A percentile compares a stretch with the other conserved stretches of the same genome.
phyloP scores from a whole-genome alignment of 2,329 filamentous ascomycete genomes.

The Fusarium secorum region DNA sequence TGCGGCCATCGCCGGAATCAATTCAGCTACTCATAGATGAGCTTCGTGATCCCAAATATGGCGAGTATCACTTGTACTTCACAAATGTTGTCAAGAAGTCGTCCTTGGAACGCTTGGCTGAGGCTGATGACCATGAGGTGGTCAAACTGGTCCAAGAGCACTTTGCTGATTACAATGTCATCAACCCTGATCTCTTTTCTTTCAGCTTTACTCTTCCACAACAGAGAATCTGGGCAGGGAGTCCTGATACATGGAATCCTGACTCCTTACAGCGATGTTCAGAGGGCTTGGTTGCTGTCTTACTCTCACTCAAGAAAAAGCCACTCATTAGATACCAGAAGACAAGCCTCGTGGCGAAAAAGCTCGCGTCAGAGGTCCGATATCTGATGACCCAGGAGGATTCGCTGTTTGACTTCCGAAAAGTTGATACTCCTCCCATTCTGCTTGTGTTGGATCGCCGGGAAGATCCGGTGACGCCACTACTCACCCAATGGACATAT shows the following conservation, averaged over 20 bases:
- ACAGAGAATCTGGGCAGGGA: conserved; percentile 81
- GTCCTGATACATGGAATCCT: conserved; percentile 87
- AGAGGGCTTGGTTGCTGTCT: conserved; percentile 83
- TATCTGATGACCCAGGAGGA: conserved; percentile 96
- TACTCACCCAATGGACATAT: conserved; percentile 98
- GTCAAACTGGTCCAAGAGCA: conserved; percentile 94
- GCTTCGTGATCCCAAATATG: conserved; percentile 93
- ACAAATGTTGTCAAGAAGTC: conserved; percentile 99
- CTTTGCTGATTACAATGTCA: conserved; percentile 93
- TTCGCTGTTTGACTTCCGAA: conserved; percentile 94
- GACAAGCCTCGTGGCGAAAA: conserved; percentile 89
- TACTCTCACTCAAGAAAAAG: conserved; percentile 94
- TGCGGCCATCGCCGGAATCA: conserved; percentile 90
- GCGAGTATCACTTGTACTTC: conserved; percentile 96
- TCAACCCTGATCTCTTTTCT: conserved; percentile 93
- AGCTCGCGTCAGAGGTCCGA: conserved; percentile 89
- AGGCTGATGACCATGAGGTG: conserved; percentile 97
- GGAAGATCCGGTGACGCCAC: conserved; percentile 92
- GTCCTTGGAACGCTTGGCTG: conserved; percentile 88
- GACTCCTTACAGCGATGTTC: conserved; percentile 86
- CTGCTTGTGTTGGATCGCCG: conserved; percentile 88
- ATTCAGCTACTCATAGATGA: conserved; percentile 96
- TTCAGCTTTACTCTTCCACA: conserved; percentile 76
- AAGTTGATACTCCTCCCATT: conserved; percentile 93
- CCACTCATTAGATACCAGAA: conserved; percentile 93